phyloP scores from a whole-genome alignment of 352 stramenopile species.

The Phytopythium delawarense region DNA sequence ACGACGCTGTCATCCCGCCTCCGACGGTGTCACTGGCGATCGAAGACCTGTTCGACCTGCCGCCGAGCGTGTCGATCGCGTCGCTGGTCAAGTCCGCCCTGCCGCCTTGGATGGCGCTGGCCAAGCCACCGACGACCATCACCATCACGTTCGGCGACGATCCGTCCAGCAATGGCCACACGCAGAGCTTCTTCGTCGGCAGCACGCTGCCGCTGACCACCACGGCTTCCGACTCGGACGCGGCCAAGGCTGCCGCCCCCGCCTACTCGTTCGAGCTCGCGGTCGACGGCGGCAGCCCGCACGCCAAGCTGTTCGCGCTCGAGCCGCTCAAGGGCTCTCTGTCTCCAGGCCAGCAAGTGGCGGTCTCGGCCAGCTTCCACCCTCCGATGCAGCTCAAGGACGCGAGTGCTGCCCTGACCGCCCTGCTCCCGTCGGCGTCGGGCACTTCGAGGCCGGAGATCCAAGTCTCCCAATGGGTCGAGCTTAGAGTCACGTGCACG shows the following conservation, averaged over 20 bases:
- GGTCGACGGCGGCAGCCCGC: constrained; percentile 44
- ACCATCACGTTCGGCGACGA: constrained; percentile 34
- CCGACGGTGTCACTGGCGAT: constrained; percentile 6
- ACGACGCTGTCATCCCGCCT: constrained; percentile 11
- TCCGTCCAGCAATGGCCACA: not conserved
- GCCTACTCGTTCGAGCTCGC: constrained; percentile 52
- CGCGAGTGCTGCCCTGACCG: not conserved
- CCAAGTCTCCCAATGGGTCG: constrained; percentile 32
- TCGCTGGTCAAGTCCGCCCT: constrained; percentile 15
- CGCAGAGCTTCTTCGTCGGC: constrained; percentile 35
- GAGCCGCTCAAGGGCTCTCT: constrained; percentile 66
- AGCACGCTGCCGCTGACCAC: constrained; percentile 24
- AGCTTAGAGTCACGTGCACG: constrained; percentile 34
- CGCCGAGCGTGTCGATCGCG: constrained; percentile 35
- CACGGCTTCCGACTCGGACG: constrained; percentile 3
- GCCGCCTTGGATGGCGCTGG: constrained; percentile 27
- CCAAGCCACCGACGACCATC: constrained; percentile 36
- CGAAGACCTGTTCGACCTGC: constrained; percentile 74
- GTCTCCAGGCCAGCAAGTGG: constrained; percentile 43
- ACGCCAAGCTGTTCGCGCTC: constrained; percentile 61
- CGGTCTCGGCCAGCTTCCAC: constrained; percentile 52
- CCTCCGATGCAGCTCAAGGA: constrained; percentile 10
- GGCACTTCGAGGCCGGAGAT: constrained; percentile 19
- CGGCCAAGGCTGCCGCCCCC: constrained; percentile 7
- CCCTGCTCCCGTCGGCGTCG: not conserved